phyloP scores from a whole-genome alignment of 257 asterid species.

The Lithospermum erythrorhizon region DNA sequence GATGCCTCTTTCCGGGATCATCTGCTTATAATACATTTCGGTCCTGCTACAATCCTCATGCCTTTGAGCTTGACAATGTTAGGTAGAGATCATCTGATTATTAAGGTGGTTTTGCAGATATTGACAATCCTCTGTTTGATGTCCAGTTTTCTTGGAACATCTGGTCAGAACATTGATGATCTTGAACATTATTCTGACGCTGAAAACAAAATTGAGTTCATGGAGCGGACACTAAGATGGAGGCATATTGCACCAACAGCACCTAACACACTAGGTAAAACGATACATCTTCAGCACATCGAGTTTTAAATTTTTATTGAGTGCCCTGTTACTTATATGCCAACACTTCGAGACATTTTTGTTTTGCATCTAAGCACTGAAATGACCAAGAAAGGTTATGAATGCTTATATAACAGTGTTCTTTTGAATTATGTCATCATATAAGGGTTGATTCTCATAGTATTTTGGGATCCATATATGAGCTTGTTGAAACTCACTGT shows the following conservation, averaged over 20 bases:
- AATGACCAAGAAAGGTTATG: neutral
- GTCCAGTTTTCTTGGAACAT: conserved; percentile 88
- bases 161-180: conserved; percentile 89
- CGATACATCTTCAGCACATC: conserved; percentile 7
- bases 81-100: conserved; percentile 30
- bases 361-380: too few relatives aligned
- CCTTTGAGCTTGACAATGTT: conserved; percentile 76
- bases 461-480: conserved; percentile 4
- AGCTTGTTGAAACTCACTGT: neutral
- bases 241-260: conserved; percentile 97
- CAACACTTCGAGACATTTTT: too few relatives aligned
- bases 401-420: neutral
- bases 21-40: conserved; percentile 83
- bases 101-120: neutral
- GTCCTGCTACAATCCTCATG: conserved; percentile 93
- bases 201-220: conserved; percentile 42
- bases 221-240: conserved; percentile 96
- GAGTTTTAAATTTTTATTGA: neutral
- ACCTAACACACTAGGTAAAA: conserved; percentile 85
- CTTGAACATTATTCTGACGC: conserved; percentile 83
- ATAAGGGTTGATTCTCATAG: neutral
- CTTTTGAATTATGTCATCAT: neutral
- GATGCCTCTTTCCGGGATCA: conserved; percentile 90
- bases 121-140: conserved; percentile 4
- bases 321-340: too few relatives aligned